These are phyloP conservation scores for Nicotiana benthamiana DNA, from an alignment of 257 asterid species.

Conservation along the genomic window DNA sequence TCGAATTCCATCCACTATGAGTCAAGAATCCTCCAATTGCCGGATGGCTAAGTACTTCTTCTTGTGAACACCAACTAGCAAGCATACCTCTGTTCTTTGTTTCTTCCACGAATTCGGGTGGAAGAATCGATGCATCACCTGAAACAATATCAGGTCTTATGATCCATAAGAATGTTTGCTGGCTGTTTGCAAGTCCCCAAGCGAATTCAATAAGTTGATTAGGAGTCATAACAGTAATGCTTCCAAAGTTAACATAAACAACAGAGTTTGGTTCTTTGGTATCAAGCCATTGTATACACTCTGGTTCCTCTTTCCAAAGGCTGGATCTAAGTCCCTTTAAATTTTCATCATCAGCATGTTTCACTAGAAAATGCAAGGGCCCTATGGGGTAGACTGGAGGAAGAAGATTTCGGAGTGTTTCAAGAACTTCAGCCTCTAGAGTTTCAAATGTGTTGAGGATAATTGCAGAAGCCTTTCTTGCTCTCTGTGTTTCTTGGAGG, in stretches of 20 bases:
- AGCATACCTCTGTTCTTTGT: slow-evolving; percentile 6
- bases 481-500: not conserved
- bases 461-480: not conserved
- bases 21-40: slow-evolving; percentile 9
- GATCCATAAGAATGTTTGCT: slow-evolving; percentile 10
- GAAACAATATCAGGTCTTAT: slow-evolving; percentile 4
- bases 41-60: slow-evolving; percentile 6
- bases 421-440: slow-evolving; percentile 5
- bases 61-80: slow-evolving; percentile 14
- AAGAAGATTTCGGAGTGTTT: not conserved
- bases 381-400: slow-evolving; percentile 11
- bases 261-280: not conserved
- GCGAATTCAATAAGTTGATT: slow-evolving; percentile 9
- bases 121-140: not conserved
- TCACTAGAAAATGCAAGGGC: slow-evolving; percentile 11
- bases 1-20: slow-evolving; percentile 10
- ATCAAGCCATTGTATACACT: slow-evolving; percentile 7
- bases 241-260: slow-evolving; percentile 6
- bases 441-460: slow-evolving; percentile 8
- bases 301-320: slow-evolving; percentile 7
- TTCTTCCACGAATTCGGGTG: not conserved
- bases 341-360: not conserved
- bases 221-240: slow-evolving; percentile 3
- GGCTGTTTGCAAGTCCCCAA: slow-evolving; percentile 14
- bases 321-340: not conserved